Base-by-base conservation (phyloP, 2,329 filamentous ascomycete genomes). In the Pseudogymnoascus sp. region DNA sequence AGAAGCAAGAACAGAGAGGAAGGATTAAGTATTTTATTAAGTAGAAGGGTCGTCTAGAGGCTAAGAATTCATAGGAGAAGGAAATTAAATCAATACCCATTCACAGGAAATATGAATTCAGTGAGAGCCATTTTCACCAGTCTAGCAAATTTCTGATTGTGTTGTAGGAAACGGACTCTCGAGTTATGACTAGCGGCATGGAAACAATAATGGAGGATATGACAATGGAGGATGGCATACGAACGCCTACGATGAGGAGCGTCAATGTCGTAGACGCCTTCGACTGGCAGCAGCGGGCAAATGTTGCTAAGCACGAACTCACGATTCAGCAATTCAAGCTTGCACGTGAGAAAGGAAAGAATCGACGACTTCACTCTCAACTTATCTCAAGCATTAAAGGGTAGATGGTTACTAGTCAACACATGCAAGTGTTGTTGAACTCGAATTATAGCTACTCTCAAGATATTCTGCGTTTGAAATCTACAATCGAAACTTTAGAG, bases 401-500 rank as follows among this genome's bases (percentile, higher is more conserved):
- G 48, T 62, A 63, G 31, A 39, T 41, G 23, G 43, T 43, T 21
- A 45, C 62, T 28, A 60, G 36, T 31, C 57, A 65, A 45, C 39
- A 65, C 6, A 4, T 25, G 13, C 23, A 51, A 28, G 45, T 8
- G 5, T 28, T n/a, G 28, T 0, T 51, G 6, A 51, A 51, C 23
- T 51, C 23, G 6, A 51, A 51, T 28, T 51, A 51, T 51, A 3
- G 21, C 11, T 28, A 25, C 21, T 66, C 60, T 60, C 39, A 62
- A 31, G 57, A 68, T 8, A 16, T 63, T 48, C 23, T 62, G 23
- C 67, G 64, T 31, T 34, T 61, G 31, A 67, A 64, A 54, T 60
- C 64, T 43, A 66, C 65, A 37, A 61, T 67, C 23, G 63, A 65
- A 21, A 64, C 61, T 62, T 66, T 68, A 39, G 63, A 68, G 63